phyloP scores from a whole-genome alignment of 352 stramenopile species.

The Globisporangium carolinianum region DNA sequence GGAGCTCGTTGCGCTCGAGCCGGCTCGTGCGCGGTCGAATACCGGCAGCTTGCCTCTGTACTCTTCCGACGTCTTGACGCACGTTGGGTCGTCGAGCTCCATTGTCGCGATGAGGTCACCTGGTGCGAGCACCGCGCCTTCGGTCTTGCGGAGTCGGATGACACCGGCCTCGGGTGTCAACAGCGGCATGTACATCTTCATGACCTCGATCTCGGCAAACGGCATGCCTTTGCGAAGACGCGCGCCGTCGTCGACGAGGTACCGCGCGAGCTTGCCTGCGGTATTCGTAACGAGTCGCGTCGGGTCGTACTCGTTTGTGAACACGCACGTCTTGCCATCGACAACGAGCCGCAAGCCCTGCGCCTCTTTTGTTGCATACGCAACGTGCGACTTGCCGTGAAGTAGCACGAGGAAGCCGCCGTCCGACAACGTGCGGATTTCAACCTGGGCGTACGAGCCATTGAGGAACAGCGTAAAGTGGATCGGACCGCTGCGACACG shows the following conservation, averaged over 20 bases:
- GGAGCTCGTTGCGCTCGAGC: slow-evolving; percentile 19
- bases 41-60: slow-evolving; percentile 83
- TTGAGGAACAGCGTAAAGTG: slow-evolving; percentile 91
- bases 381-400: slow-evolving; percentile 95
- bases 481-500: slow-evolving; percentile 86
- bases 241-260: slow-evolving; percentile 95
- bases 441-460: slow-evolving; percentile 86
- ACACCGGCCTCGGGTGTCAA: slow-evolving; percentile 95
- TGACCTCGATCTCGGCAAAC: slow-evolving; percentile 93
- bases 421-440: slow-evolving; percentile 96
- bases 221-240: slow-evolving; percentile 81
- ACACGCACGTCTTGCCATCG: slow-evolving; percentile 95
- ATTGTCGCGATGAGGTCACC: slow-evolving; percentile 97
- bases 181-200: slow-evolving; percentile 99
- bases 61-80: slow-evolving; percentile 90
- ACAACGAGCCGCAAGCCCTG: slow-evolving; percentile 89
- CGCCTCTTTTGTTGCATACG: slow-evolving; percentile 91
- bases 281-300: slow-evolving; percentile 96
- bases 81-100: slow-evolving; percentile 97
- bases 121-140: slow-evolving; percentile 92
- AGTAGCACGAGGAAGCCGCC: slow-evolving; percentile 97
- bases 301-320: slow-evolving; percentile 99
- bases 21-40: not conserved
- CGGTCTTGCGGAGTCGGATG: slow-evolving; percentile 93
- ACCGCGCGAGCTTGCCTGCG: slow-evolving; percentile 98